A percentile compares a stretch with the other conserved stretches of the same genome.
These are phyloP conservation scores for Suillus plorans DNA, from an alignment of 768 basidiomycete genomes.

Conservation along the genomic window DNA sequence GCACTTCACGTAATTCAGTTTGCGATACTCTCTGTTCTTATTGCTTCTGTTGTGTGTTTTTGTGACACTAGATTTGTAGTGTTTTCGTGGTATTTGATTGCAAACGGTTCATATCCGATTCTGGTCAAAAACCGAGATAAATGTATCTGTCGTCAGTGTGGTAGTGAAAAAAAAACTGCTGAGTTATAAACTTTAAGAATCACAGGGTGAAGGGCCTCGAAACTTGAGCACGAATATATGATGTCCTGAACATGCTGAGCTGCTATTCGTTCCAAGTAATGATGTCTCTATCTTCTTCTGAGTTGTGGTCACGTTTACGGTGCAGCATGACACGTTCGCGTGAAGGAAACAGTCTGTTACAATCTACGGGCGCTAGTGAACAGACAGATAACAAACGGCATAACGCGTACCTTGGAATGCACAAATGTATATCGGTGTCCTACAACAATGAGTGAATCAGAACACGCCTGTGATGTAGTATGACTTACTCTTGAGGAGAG, in stretches of 20 bases:
- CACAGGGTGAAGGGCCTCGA: neutral
- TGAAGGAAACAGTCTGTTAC: constrained; percentile 70
- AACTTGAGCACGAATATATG: neutral
- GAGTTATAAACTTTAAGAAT: neutral
- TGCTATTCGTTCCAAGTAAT: constrained; percentile 70
- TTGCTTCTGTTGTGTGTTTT: neutral
- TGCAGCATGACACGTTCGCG: constrained; percentile 69
- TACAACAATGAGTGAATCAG: constrained; percentile 23
- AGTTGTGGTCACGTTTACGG: constrained; percentile 70
- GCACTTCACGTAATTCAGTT: neutral
- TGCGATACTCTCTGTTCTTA: neutral
- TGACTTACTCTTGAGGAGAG: constrained; percentile 62
- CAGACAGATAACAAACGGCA: neutral
- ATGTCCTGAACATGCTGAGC: neutral
- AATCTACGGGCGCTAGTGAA: constrained; percentile 41
- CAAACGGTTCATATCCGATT: neutral
- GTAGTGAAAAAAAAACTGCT: neutral
- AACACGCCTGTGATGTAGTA: neutral
- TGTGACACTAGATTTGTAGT: constrained; percentile 6
- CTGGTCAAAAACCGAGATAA: no score
- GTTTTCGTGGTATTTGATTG: constrained; percentile 8
- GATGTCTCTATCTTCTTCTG: constrained; percentile 51
- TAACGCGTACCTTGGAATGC: constrained; percentile 48
- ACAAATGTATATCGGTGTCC: constrained; percentile 83
- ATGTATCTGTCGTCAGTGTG: neutral